Conservation (phyloP, 352 stramenopile genomes). For the Pythium scleroteichum region DNA sequence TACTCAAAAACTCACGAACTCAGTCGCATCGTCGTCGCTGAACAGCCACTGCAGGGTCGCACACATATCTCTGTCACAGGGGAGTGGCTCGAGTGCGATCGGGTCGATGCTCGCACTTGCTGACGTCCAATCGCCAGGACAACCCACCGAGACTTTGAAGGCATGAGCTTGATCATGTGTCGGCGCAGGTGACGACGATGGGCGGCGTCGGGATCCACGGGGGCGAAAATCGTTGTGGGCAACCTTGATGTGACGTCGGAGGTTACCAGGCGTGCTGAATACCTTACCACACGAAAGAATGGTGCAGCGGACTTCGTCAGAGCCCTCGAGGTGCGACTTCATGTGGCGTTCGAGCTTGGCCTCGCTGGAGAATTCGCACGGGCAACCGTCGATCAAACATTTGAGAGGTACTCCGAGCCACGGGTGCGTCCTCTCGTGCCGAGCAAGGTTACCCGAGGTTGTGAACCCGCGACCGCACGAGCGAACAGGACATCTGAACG, state of each 20-base stretch:
- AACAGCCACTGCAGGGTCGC: too few relatives aligned
- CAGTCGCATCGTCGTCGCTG: too few relatives aligned
- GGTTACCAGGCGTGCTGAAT: background rate
- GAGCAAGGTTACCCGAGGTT: slow-evolving; percentile 37
- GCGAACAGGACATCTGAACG: slow-evolving; percentile 46
- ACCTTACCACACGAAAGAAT: background rate
- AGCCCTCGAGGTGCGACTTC: background rate
- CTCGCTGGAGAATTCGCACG: slow-evolving; percentile 19
- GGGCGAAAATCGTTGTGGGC: background rate
- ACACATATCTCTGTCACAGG: too few relatives aligned
- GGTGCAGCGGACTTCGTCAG: background rate
- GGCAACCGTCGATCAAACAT: slow-evolving; percentile 16
- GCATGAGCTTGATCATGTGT: too few relatives aligned
- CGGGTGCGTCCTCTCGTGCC: slow-evolving; percentile 63
- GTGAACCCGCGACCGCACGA: slow-evolving; percentile 75
- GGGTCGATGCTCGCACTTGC: too few relatives aligned
- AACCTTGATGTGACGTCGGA: background rate
- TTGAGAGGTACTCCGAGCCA: slow-evolving; percentile 25
- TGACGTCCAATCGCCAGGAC: too few relatives aligned
- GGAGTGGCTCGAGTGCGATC: too few relatives aligned
- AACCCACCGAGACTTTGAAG: too few relatives aligned
- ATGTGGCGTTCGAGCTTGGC: slow-evolving; percentile 18
- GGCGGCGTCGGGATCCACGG: too few relatives aligned
- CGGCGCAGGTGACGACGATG: too few relatives aligned
- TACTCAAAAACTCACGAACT: too few relatives aligned